Evolutionary conservation across 331 rosid species (phyloP).

Genomic region (Rosa hybrid): DNA sequence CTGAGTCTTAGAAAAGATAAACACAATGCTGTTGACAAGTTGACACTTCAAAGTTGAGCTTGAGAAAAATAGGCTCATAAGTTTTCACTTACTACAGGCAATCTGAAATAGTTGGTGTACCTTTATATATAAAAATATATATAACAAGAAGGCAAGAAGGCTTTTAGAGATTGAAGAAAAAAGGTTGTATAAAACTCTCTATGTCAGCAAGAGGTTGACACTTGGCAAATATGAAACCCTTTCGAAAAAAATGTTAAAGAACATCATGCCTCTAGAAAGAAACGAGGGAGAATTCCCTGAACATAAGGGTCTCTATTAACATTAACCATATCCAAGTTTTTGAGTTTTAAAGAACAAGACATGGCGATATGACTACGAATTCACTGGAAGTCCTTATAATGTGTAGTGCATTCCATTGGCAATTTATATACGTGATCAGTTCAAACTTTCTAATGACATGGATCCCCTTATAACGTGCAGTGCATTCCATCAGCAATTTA

Average conservation of each 20-base stretch:
- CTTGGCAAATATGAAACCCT: not conserved
- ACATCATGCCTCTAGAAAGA: not conserved
- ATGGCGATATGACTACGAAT: not conserved
- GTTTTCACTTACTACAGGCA: not conserved
- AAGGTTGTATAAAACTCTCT: too few relatives aligned
- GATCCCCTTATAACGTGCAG: not conserved
- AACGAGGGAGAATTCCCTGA: not conserved
- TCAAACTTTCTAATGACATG: not conserved
- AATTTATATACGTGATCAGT: not conserved
- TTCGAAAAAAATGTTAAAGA: not conserved
- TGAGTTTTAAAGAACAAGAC: not conserved
- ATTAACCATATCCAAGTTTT: not conserved
- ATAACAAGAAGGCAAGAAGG: not conserved
- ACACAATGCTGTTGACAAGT: not conserved
- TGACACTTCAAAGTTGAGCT: not conserved
- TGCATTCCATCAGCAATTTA: not conserved
- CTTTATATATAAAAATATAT: not conserved
- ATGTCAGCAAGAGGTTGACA: not conserved
- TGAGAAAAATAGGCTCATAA: not conserved
- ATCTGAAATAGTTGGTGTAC: not conserved
- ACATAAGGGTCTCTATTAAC: not conserved
- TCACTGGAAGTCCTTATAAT: not conserved
- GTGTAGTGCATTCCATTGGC: not conserved
- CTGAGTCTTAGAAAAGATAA: conserved; percentile 2
- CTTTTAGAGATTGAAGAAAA: not conserved